These are phyloP conservation scores for Podosphaera xanthii DNA, from an alignment of 2,329 filamentous ascomycete species.

Conservation along the genomic window DNA sequence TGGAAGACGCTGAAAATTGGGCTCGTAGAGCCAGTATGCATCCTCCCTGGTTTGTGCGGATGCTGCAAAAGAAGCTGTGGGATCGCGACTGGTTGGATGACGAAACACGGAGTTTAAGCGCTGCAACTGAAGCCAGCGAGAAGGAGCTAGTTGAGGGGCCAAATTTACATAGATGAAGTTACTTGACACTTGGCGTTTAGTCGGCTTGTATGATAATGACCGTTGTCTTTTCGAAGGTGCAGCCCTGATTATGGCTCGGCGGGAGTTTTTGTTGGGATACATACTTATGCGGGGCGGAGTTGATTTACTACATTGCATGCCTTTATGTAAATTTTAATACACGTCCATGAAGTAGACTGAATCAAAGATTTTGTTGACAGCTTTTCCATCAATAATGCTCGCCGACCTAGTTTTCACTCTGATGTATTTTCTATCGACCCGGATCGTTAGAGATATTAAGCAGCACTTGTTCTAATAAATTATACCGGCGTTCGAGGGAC, in stretches of 20 bases:
- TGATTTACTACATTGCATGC: not conserved
- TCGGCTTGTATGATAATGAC: not conserved
- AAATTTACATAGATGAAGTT: not conserved
- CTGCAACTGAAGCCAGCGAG: constrained; percentile 7
- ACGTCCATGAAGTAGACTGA: not conserved
- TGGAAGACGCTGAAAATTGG: constrained; percentile 31
- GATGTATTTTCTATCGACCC: no score
- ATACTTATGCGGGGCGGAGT: not conserved
- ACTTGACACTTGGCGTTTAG: not conserved
- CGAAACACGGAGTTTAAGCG: constrained; percentile 4
- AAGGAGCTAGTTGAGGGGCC: constrained; percentile 8
- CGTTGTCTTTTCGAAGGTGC: not conserved
- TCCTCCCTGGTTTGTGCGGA: constrained; percentile 29
- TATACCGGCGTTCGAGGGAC: no score
- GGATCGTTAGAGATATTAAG: no score
- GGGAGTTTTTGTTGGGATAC: not conserved
- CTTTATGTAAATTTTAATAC: not conserved
- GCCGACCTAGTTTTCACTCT: no score
- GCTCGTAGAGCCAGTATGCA: constrained; percentile 26
- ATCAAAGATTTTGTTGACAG: no score
- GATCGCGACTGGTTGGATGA: not conserved
- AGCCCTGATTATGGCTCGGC: not conserved
- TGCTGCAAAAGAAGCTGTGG: constrained; percentile 10
- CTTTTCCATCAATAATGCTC: no score
- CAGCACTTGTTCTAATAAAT: no score